phyloP scores from a whole-genome alignment of 179 eudicot species.

The Pouteria campechiana region DNA sequence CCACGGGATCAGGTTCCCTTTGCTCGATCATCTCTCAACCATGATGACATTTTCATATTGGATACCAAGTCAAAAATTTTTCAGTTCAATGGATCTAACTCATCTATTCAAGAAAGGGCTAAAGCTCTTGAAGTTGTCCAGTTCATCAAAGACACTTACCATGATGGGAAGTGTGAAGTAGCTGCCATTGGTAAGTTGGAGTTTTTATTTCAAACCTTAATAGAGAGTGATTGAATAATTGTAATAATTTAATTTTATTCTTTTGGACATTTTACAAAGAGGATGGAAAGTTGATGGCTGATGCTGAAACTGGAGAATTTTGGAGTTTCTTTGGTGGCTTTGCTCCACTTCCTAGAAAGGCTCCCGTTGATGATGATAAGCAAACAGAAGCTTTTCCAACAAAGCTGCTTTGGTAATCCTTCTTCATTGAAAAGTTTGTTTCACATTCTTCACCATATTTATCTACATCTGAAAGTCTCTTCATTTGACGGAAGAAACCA shows the following conservation, averaged over 20 bases:
- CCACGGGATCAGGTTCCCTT: slow-evolving; percentile 58
- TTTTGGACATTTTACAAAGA: slow-evolving; percentile 27
- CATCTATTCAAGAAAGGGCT: slow-evolving; percentile 96
- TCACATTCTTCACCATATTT: too few species aligned
- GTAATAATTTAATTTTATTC: slow-evolving; percentile 1
- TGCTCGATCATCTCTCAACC: slow-evolving; percentile 90
- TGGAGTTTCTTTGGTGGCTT: slow-evolving; percentile 98
- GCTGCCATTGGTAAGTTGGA: slow-evolving; percentile 75
- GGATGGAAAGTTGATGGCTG: slow-evolving; percentile 95
- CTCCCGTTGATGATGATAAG: slow-evolving; percentile 34
- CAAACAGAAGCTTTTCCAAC: slow-evolving; percentile 28
- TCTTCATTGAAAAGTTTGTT: too few species aligned
- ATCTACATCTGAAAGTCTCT: too few species aligned
- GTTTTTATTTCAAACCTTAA: background rate
- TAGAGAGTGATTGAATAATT: slow-evolving; percentile 1
- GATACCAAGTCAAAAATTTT: slow-evolving; percentile 86
- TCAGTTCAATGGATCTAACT: slow-evolving; percentile 91
- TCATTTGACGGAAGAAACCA: too few species aligned
- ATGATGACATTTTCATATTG: slow-evolving; percentile 82
- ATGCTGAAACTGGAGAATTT: slow-evolving; percentile 94
- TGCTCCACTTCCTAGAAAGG: slow-evolving; percentile 94
- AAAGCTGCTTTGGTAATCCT: slow-evolving; percentile 54
- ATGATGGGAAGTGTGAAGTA: slow-evolving; percentile 90
- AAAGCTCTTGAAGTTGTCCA: slow-evolving; percentile 97
- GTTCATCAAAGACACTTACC: slow-evolving; percentile 81